Evolutionary conservation across 164 flowering plant species (phyloP).

Genomic region (Cinnamomum chago): DNA sequence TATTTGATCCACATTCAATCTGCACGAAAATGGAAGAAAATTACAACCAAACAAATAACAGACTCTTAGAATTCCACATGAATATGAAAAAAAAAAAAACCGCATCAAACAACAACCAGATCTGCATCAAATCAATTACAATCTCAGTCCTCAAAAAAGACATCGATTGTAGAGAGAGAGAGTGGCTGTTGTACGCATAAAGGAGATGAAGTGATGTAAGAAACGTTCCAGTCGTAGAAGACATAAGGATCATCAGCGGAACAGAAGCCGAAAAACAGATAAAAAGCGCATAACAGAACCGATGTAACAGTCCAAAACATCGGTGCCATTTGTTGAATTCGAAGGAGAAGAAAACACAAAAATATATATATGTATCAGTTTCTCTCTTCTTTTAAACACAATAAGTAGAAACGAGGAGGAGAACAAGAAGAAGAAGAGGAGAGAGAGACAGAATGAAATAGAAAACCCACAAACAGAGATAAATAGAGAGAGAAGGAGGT

Average conservation of each 20-base stretch:
- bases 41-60: too few relatives aligned
- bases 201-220: conserved; percentile 67
- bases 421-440: neutral
- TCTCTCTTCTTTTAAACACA: neutral
- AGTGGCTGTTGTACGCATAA: conserved; percentile 69
- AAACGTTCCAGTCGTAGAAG: conserved; percentile 40
- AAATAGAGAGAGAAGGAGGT: too few relatives aligned
- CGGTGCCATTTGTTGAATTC: conserved; percentile 21
- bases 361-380: conserved; percentile 9
- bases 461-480: too few relatives aligned
- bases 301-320: conserved; percentile 8
- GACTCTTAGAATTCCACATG: too few relatives aligned
- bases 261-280: conserved; percentile 23
- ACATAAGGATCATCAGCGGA: conserved; percentile 50
- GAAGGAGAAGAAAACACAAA: neutral
- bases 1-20: too few relatives aligned
- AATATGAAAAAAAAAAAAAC: too few relatives aligned
- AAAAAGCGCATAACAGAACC: conserved; percentile 26
- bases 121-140: too few relatives aligned
- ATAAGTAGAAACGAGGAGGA: too few relatives aligned
- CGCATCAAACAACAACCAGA: too few relatives aligned
- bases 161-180: neutral
- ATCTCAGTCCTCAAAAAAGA: neutral
- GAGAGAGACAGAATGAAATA: too few relatives aligned
- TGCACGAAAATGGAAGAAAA: neutral